These are phyloP conservation scores for Hypomyces perniciosus DNA, from an alignment of 2,329 filamentous ascomycete species.

Conservation along the genomic window DNA sequence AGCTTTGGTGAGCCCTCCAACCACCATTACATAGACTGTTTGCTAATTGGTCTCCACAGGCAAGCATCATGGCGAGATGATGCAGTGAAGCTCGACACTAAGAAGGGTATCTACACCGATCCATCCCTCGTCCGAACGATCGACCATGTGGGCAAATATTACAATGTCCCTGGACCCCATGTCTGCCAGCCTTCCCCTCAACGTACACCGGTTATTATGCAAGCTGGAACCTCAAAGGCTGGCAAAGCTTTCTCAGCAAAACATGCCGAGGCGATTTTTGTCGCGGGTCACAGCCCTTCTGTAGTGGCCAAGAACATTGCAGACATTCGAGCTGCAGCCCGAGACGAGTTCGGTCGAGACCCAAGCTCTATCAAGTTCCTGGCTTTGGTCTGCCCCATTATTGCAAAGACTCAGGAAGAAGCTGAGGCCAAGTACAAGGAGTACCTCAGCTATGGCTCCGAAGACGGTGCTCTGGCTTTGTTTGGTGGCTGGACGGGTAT, in stretches of 20 bases:
- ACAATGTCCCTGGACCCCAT: conserved; percentile 52
- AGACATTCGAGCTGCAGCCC: conserved; percentile 49
- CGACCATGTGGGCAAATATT: conserved; percentile 56
- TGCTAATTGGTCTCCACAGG: conserved; percentile 14
- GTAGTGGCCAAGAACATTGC: conserved; percentile 50
- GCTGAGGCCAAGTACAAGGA: conserved; percentile 46
- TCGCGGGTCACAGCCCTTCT: conserved; percentile 51
- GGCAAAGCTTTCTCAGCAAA: conserved; percentile 56
- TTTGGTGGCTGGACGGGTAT: conserved; percentile 65
- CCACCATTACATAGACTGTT: neutral
- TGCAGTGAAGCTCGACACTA: conserved; percentile 50
- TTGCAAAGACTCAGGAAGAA: conserved; percentile 55
- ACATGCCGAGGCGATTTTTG: conserved; percentile 60
- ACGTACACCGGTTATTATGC: conserved; percentile 57
- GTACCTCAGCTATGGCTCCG: conserved; percentile 48
- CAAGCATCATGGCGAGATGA: conserved; percentile 53
- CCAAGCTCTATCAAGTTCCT: conserved; percentile 54
- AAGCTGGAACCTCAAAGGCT: conserved; percentile 56
- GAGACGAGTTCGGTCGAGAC: conserved; percentile 44
- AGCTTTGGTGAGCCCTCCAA: conserved; percentile 46
- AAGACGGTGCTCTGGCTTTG: conserved; percentile 57
- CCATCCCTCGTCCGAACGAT: conserved; percentile 51
- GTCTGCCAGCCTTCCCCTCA: conserved; percentile 57
- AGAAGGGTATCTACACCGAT: conserved; percentile 42
- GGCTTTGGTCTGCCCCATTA: conserved; percentile 51